Base-by-base conservation (phyloP, 1,284 basidiomycete species). In the Heliocybe sulcata region DNA sequence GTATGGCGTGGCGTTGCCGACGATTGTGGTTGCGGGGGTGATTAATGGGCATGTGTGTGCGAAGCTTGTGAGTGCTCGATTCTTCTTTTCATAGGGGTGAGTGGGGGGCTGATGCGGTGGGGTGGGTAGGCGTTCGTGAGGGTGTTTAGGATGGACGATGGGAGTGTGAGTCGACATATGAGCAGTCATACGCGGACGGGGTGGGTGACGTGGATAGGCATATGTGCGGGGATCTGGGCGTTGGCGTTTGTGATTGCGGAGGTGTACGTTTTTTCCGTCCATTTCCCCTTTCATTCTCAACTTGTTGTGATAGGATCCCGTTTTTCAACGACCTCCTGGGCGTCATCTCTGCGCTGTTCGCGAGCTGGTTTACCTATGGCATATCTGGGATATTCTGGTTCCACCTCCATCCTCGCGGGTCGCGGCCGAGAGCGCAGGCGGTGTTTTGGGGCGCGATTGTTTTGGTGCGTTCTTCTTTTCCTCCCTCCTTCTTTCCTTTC, bases 241-340 rank as follows among this genome's bases (percentile, higher is more conserved):
- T 19, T 64, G 2, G 66, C 67, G 1, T 67, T 67, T 48, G 42
- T 69, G 49, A 67, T 69, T 51, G 67, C 66, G 3, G 67, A 69
- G 60, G 65, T 69, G 66, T 67, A 57, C 60, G 66, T 61, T n/a
- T n/a, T n/a, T n/a, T n/a, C 19, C 0, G 12, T 22, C 14, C 8
- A 38, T 51, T n/a, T 16, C 22, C 14, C 29, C 16, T 8, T 10
- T 29, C 27, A 52, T 9, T 47, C 47, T 54, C 23, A 55, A 27
- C 20, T 35, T 19, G 12, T 29, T 1, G 35, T 14, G 22, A 14
- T 52, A 67, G 66, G 1, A 67, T 69, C 51, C 67, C 67, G 20
- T 69, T 69, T 61, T 69, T 69, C 64, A 69, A 69, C 57, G 67
- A 65, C 49, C 59, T 69, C 11, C 61, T 69, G 26, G 65, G 66